Base-by-base conservation (phyloP, 768 basidiomycete genomes). In the Termitomyces titanicus region DNA sequence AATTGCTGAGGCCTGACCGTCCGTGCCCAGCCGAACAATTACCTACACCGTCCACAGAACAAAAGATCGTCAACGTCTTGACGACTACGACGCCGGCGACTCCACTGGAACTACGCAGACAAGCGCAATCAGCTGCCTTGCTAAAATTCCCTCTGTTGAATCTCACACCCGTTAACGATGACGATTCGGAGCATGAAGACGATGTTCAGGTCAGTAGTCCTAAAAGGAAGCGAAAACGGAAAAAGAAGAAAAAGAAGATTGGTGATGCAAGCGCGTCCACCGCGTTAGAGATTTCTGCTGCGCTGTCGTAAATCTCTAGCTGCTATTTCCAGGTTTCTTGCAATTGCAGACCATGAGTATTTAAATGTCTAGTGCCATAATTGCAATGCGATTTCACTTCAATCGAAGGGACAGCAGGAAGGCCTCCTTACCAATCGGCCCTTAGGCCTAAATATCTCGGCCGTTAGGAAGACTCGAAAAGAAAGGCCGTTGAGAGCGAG, bases 221-320 rank as follows among this genome's bases (percentile, higher is more conserved):
- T 33, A 85, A 79, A 64, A 85, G 80, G 72, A 86, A 79, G 66
- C 72, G 78, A 57, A 76, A 72, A 54, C 83, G 79, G 63, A 82
- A 77, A 62, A 84, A 79, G 69, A 53, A 35, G 18, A 53, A 33
- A 20, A 83, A 79, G 62, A 70, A 70, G 51, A 72, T 68, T 52
- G 50, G 55, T 29, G 49, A 39, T 7, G 17, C 50, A 39, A 55
- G 58, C 40, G 43, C 38, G 31, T 48, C 18, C n/a, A 33, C 33
- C 25, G 17, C 24, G 24, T 25, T 22, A 3, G 24, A 37, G n/a
- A 6, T 15, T 24, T 34, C 47, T 34, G 24, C 24, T 27, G 17
- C n/a, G 24, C n/a, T 38, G n/a, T 38, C 37, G 24, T 49, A 49
- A 35, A 44, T 3, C 18, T 15, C 17, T 48, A 31, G 10, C 22